These are phyloP conservation scores for Penicillium sp. DNA, from an alignment of 2,329 filamentous ascomycete genomes.

Conservation along the genomic window DNA sequence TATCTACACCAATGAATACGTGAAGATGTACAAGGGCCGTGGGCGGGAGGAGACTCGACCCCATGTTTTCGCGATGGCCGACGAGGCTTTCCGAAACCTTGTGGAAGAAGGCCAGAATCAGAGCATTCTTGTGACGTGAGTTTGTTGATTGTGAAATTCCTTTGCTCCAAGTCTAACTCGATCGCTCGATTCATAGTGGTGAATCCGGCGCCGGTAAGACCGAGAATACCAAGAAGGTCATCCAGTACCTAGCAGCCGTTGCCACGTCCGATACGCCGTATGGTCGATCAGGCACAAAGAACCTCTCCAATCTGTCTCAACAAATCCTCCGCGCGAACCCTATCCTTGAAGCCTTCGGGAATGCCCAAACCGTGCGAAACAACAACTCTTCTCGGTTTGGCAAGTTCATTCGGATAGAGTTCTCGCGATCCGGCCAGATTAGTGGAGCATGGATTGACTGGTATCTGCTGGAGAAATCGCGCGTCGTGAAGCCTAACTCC, in stretches of 20 bases:
- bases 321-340: slow-evolving; percentile 95
- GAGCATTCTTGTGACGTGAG: slow-evolving; percentile 86
- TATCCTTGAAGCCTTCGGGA: slow-evolving; percentile 95
- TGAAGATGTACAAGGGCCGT: slow-evolving; percentile 95
- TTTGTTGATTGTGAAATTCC: slow-evolving; percentile 8
- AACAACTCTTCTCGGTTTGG: slow-evolving; percentile 98
- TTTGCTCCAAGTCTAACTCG: neutral
- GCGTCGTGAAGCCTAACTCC: slow-evolving; percentile 80
- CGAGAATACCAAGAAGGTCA: slow-evolving; percentile 99
- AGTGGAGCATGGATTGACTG: slow-evolving; percentile 96
- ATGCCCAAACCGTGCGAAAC: slow-evolving; percentile 94
- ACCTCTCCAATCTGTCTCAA: slow-evolving; percentile 83
- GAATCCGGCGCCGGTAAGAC: slow-evolving; percentile 98
- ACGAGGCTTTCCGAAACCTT: slow-evolving; percentile 90
- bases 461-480: slow-evolving; percentile 97
- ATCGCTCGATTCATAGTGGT: slow-evolving; percentile 48
- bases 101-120: slow-evolving; percentile 95
- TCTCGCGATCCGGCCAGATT: slow-evolving; percentile 81
- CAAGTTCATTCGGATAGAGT: slow-evolving; percentile 98
- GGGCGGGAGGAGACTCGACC: slow-evolving; percentile 91
- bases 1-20: slow-evolving; percentile 93
- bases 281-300: slow-evolving; percentile 56
- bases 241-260: slow-evolving; percentile 94
- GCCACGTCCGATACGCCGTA: slow-evolving; percentile 73
- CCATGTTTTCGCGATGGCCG: slow-evolving; percentile 96